phyloP scores from a whole-genome alignment of 495 filamentous ascomycete species.

The Margaritispora aquatica region DNA sequence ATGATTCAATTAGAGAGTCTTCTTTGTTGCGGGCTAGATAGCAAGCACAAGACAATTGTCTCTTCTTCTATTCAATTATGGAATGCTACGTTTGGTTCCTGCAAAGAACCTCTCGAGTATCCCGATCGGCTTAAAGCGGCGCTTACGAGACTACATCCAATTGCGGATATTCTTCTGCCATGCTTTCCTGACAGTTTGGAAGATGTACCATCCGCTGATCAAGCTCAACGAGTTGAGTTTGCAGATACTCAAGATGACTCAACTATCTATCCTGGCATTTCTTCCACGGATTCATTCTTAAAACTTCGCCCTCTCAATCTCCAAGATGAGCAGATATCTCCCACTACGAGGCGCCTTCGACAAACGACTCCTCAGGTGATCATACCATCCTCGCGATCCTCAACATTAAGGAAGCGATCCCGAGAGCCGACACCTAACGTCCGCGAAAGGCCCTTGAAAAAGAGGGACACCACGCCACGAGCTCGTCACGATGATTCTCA shows the following conservation, averaged over 20 bases:
- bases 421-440: constrained; percentile 24
- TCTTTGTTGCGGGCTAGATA: constrained; percentile 50
- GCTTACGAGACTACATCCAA: constrained; percentile 38
- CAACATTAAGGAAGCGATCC: constrained; percentile 22
- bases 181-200: constrained; percentile 34
- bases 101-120: constrained; percentile 33
- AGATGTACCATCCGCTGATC: constrained; percentile 18
- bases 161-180: constrained; percentile 41
- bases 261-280: background rate
- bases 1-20: constrained; percentile 44
- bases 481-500: constrained; percentile 73
- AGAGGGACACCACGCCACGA: constrained; percentile 23
- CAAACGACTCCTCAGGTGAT: constrained; percentile 17
- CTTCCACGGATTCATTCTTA: background rate
- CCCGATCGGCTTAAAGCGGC: constrained; percentile 39
- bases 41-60: constrained; percentile 43
- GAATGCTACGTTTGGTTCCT: constrained; percentile 50
- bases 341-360: background rate
- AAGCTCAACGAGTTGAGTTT: constrained; percentile 12
- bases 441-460: constrained; percentile 18
- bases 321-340: background rate
- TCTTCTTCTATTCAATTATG: constrained; percentile 52
- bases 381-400: constrained; percentile 20
- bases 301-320: background rate
- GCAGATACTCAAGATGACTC: constrained; percentile 15